phyloP scores from a whole-genome alignment of 169 alveolate genomes.

The Amoebophrya sp. region DNA sequence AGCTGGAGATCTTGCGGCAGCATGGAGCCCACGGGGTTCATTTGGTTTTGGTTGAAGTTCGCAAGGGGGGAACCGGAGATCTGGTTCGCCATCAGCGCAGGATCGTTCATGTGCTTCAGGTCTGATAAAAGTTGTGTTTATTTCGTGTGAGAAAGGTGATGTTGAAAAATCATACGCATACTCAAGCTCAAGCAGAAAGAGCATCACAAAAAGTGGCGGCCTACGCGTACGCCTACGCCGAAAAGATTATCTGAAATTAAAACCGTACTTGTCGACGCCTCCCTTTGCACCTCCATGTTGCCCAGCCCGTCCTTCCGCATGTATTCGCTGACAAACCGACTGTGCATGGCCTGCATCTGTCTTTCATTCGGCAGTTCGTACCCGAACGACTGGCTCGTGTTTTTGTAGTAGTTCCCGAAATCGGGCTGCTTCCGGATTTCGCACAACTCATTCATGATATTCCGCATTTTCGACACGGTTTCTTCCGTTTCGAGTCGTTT shows the following conservation, averaged over 20 bases:
- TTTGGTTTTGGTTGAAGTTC: not conserved
- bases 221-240: too few species aligned
- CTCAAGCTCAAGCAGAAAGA: too few species aligned
- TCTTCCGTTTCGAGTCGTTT: not conserved
- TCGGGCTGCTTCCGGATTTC: not conserved
- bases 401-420: not conserved
- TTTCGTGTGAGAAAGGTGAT: not conserved
- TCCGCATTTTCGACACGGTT: not conserved
- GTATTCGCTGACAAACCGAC: not conserved
- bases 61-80: not conserved
- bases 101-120: not conserved
- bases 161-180: too few species aligned
- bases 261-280: too few species aligned
- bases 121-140: not conserved
- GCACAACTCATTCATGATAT: not conserved
- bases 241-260: too few species aligned
- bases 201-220: too few species aligned
- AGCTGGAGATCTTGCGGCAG: too few species aligned
- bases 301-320: not conserved
- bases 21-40: too few species aligned
- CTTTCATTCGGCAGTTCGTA: not conserved
- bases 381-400: not conserved
- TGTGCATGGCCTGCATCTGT: not conserved
- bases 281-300: not conserved
- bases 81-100: not conserved